Conservation (phyloP, 805 yeast genomes). For the Metahyphopichia silvanorum region DNA sequence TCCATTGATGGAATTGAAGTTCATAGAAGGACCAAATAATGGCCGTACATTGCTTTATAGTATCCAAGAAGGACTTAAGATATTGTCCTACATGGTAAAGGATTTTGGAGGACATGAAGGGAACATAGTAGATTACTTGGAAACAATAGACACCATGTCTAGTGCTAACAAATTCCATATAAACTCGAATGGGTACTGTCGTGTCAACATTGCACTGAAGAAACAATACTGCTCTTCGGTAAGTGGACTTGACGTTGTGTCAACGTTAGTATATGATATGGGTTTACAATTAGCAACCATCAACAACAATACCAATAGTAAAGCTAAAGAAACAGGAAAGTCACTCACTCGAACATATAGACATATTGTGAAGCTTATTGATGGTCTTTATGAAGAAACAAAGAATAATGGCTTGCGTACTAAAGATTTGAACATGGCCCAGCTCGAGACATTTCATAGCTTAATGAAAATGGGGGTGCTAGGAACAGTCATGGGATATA, state of each 20-base stretch:
- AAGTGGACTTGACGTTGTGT: conserved; percentile 45
- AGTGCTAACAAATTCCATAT: conserved; percentile 39
- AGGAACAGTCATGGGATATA: not conserved
- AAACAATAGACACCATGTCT: conserved; percentile 44
- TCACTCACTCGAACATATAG: conserved; percentile 40
- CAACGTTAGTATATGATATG: conserved; percentile 48
- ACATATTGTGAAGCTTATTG: conserved; percentile 7
- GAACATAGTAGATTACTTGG: conserved; percentile 4
- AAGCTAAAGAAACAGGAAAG: conserved; percentile 35
- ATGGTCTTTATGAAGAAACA: not conserved
- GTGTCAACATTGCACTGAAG: conserved; percentile 21
- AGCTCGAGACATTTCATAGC: not conserved
- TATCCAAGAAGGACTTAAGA: conserved; percentile 40
- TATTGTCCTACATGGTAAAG: conserved; percentile 43
- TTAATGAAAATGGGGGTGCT: not conserved
- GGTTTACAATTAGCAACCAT: conserved; percentile 43
- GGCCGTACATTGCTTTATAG: no score
- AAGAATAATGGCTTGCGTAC: not conserved
- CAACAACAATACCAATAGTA: conserved; percentile 31
- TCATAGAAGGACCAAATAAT: no score
- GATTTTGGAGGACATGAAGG: conserved; percentile 32
- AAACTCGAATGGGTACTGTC: conserved; percentile 49
- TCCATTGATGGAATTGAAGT: no score
- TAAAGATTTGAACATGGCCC: not conserved
- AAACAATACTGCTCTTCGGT: conserved; percentile 27